phyloP scores from a whole-genome alignment of 139 green algal species.

The Klebsormidium nitens region DNA sequence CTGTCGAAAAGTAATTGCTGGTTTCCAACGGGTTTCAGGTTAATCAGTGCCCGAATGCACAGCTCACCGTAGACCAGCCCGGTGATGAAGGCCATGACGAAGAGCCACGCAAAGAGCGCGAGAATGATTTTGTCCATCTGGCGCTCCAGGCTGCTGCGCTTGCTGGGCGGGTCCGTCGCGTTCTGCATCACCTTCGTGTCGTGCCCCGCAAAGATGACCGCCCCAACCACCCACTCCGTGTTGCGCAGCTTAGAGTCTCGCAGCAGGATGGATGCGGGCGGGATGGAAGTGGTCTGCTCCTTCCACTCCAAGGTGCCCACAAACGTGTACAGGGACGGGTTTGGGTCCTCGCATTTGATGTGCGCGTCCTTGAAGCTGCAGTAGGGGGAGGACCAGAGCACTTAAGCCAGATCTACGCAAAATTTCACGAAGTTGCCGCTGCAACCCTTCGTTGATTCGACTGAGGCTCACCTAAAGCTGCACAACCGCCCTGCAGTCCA shows the following conservation, averaged over 20 bases:
- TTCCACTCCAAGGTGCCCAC: slow-evolving; percentile 42
- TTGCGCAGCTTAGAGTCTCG: slow-evolving; percentile 68
- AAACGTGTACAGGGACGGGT: slow-evolving; percentile 81
- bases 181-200: slow-evolving; percentile 79
- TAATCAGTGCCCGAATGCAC: too few relatives aligned
- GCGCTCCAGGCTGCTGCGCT: slow-evolving; percentile 47
- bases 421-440: background rate
- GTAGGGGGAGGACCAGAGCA: background rate
- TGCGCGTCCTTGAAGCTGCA: background rate
- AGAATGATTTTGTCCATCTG: slow-evolving; percentile 41
- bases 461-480: background rate
- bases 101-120: slow-evolving; percentile 46
- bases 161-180: slow-evolving; percentile 57
- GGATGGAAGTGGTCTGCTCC: slow-evolving; percentile 16
- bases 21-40: too few relatives aligned
- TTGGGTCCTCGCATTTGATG: slow-evolving; percentile 60
- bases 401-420: background rate
- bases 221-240: slow-evolving; percentile 63
- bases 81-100: slow-evolving; percentile 33
- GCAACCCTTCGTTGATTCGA: background rate
- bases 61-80: slow-evolving; percentile 26
- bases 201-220: slow-evolving; percentile 87
- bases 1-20: too few relatives aligned
- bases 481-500: background rate
- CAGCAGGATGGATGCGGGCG: slow-evolving; percentile 25